Evolutionary conservation across 495 filamentous ascomycete species (phyloP), one percentile per base, ranked within the genome.

Genomic region (Penicillium samsonianum): DNA sequence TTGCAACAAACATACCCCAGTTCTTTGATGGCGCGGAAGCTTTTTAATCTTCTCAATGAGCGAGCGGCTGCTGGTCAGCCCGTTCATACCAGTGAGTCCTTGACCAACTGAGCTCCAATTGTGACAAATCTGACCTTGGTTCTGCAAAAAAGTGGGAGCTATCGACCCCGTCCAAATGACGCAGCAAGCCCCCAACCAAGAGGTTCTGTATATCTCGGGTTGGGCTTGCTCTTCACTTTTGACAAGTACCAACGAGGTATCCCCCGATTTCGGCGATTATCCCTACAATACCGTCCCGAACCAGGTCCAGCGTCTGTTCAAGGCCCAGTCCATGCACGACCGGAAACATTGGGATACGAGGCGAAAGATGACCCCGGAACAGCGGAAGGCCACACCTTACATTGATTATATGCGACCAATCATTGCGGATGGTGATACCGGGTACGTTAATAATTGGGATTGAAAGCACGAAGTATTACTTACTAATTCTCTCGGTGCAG

Each of bases 121-220:
- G 4, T 12, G 26, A 22, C 19, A 16, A 28, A 6, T 53, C 56
- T 65, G 26, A 64, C 67, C 37, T 46, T 16, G 11, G n/a, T 41
- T 62, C 35, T 31, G 12, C 50, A 20, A 31, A 46, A 48, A 92
- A 92, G 90, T 98, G 88, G 94, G 94, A 57, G 95, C 93, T 54
- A 96, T 98, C 75, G 94, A 98, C 67, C 94, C 94, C 16, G 84
- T 97, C 9, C 94, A 98, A 74, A 98, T 98, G 94, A 97, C 95
- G 28, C 94, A 98, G 73, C 95, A 98, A 77, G 95, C 94, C 23
- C 83, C 88, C 2, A 88, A 97, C 72, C 94, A 98, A 70, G 95
- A 98, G 73, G 88, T 96, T 5, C 81, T 98, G 17, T 98, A 98
- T 73, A 81, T 98, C 33, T 96, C 90, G 9, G 94, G 94, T 42